A percentile compares a stretch with the other conserved stretches of the same genome.
Evolutionary conservation across 768 basidiomycete genomes (phyloP).

Genomic region (Lactifluus rugatus): DNA sequence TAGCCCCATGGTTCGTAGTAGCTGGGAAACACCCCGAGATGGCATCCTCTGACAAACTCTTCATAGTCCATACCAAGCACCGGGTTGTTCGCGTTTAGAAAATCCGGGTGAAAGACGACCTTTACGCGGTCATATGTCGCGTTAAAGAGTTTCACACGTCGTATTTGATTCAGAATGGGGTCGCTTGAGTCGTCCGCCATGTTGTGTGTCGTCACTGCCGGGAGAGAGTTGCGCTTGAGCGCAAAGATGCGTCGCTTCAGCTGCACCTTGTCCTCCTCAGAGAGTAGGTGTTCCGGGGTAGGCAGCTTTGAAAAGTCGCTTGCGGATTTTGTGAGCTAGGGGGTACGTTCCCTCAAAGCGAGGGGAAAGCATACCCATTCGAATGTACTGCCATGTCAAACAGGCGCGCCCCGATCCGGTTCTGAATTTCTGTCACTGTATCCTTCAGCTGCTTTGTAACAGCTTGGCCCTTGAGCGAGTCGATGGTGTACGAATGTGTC

Average conservation of each 20-base stretch:
- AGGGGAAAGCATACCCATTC: conserved; percentile 51
- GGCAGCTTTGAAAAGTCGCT: conserved; percentile 71
- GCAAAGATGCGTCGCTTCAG: conserved; percentile 96
- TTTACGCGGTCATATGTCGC: conserved; percentile 83
- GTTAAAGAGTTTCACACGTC: conserved; percentile 92
- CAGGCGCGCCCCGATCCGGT: conserved; percentile 81
- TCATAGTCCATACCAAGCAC: conserved; percentile 97
- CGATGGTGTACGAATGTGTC: conserved; percentile 94
- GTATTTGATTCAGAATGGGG: conserved; percentile 91
- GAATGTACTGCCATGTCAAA: conserved; percentile 94
- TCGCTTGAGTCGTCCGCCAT: conserved; percentile 92
- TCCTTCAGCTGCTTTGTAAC: conserved; percentile 95
- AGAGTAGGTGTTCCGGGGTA: conserved; percentile 66
- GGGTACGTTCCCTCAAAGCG: neutral
- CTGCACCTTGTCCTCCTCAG: conserved; percentile 86
- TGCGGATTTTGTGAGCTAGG: conserved; percentile 3
- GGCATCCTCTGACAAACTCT: conserved; percentile 97
- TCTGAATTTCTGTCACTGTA: conserved; percentile 92
- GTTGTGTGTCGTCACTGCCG: conserved; percentile 96
- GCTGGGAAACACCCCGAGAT: conserved; percentile 96
- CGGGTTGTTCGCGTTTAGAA: conserved; percentile 95
- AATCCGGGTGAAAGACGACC: conserved; percentile 96
- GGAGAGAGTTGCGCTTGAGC: conserved; percentile 88
- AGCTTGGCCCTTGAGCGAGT: conserved; percentile 94
- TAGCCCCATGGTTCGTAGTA: conserved; percentile 98